Base-by-base conservation (phyloP, 495 filamentous ascomycete genomes). In the Hypoxylon rickii region DNA sequence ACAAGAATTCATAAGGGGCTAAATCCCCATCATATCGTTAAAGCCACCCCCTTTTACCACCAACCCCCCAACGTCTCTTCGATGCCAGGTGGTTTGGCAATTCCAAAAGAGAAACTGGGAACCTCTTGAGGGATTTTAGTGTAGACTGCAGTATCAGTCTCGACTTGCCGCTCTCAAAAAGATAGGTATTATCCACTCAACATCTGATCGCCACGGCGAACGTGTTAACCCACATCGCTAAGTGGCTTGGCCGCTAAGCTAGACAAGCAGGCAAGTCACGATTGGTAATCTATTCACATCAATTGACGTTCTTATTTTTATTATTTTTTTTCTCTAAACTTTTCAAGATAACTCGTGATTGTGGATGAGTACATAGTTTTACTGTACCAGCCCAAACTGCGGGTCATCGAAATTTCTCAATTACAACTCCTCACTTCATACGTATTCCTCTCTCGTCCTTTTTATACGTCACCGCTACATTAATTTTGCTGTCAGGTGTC, bases 71-170 rank as follows among this genome's bases (percentile, higher is more conserved):
- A 52, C 47, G 21, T 45, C 17, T 49, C 17, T 7, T 56, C 41
- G 10, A 46, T 38, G 24, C 24, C 44, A 36, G 38, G 49, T 63
- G 52, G 53, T 57, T 53, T 57, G 16, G 29, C 38, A 60, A 60
- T 59, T 38, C 53, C 36, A 36, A 29, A 29, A 10, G 13, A 24
- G 37, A 55, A 43, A 40, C 26, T 56, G 41, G 51, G 51, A 61
- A 40, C 43, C 8, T 33, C 48, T 63, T 29, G 52, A 57, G 53
- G 59, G 42, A 57, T 57, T 63, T 63, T 54, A 22, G 15, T n/a
- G n/a, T n/a, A n/a, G 36, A 46, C 46, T 42, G 40, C 55, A 37
- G 58, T 45, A 51, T 21, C 29, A 41, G 24, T 38, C 29, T 46
- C 55, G 47, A 39, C 34, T 52, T 33, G 41, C 47, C 34, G 18